Percentiles rank a stretch among this genome's conserved stretches.
Conservation (phyloP, 2,329 filamentous ascomycete genomes). For the Fusarium sp. region DNA sequence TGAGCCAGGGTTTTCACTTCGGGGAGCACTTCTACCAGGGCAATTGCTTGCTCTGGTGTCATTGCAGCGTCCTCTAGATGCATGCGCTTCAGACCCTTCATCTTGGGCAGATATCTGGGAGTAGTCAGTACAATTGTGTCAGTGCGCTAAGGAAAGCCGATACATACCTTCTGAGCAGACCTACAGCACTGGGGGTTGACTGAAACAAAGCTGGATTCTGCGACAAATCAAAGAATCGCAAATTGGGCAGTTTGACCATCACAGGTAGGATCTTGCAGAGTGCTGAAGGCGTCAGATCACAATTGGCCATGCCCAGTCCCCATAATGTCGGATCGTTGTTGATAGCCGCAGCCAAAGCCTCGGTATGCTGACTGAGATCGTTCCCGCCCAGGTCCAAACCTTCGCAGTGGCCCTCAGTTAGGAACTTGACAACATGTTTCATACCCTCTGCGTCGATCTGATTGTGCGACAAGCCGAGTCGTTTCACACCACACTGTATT, state of each 20-base stretch:
- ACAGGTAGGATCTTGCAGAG: constrained; percentile 83
- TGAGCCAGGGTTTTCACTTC: constrained; percentile 87
- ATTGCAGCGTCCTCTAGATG: constrained; percentile 89
- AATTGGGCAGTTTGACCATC: constrained; percentile 76
- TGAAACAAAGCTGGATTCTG: constrained; percentile 89
- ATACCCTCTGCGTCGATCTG: constrained; percentile 81
- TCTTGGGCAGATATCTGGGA: constrained; percentile 80
- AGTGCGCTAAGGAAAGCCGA: not conserved
- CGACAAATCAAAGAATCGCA: constrained; percentile 92
- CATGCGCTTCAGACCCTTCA: constrained; percentile 83
- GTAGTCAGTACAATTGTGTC: constrained; percentile 19
- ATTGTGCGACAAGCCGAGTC: constrained; percentile 89
- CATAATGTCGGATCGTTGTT: constrained; percentile 73
- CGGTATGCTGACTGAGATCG: constrained; percentile 72
- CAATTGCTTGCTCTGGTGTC: constrained; percentile 89
- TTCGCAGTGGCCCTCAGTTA: constrained; percentile 83
- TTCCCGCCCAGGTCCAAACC: constrained; percentile 93
- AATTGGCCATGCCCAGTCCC: constrained; percentile 89
- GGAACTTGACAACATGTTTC: constrained; percentile 81
- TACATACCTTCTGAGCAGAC: constrained; percentile 79
- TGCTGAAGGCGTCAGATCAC: constrained; percentile 81
- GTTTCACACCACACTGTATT: constrained; percentile 81
- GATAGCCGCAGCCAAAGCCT: constrained; percentile 67
- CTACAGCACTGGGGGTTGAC: constrained; percentile 79
- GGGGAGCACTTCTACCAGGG: constrained; percentile 89